Percentiles rank a stretch among this genome's conserved stretches.
phyloP scores from a whole-genome alignment of 257 asterid species.

The Ligustrum vulgare region DNA sequence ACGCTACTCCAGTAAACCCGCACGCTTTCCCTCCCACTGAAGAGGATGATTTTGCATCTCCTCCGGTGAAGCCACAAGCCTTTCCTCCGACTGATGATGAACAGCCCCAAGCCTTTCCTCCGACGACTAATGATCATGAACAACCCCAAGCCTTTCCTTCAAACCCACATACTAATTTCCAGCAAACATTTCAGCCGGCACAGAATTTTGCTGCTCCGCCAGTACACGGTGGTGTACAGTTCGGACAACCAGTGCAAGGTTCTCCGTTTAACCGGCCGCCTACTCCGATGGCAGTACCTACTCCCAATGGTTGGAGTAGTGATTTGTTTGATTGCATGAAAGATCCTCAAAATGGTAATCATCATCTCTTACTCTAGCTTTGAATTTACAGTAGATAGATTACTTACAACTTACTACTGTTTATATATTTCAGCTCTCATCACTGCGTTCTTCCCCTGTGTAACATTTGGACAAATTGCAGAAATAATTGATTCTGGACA shows the following conservation, averaged over 20 bases:
- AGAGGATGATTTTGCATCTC: not conserved
- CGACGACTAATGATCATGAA: conserved; percentile 5
- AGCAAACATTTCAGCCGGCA: conserved; percentile 2
- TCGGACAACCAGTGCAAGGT: not conserved
- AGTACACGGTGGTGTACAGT: not conserved
- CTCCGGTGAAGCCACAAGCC: conserved; percentile 7
- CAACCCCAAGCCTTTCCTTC: not conserved
- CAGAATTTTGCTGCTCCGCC: conserved; percentile 4
- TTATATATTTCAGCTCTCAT: conserved; percentile 36
- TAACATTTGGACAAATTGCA: conserved; percentile 68
- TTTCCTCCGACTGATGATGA: conserved; percentile 7
- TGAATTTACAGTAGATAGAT: not conserved
- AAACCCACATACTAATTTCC: not conserved
- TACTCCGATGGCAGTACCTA: not conserved
- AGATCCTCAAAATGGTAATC: conserved; percentile 53
- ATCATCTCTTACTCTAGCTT: not conserved
- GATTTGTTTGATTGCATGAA: conserved; percentile 54
- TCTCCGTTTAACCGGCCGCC: conserved; percentile 19
- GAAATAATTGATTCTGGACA: conserved; percentile 55
- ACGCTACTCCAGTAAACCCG: not conserved
- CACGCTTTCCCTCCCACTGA: conserved; percentile 13
- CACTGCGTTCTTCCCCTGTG: conserved; percentile 50
- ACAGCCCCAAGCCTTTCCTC: not conserved
- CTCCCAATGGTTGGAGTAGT: conserved; percentile 40
- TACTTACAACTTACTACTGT: not conserved